Conservation (phyloP, 306 rosid species). For the Coriaria nepalensis region DNA sequence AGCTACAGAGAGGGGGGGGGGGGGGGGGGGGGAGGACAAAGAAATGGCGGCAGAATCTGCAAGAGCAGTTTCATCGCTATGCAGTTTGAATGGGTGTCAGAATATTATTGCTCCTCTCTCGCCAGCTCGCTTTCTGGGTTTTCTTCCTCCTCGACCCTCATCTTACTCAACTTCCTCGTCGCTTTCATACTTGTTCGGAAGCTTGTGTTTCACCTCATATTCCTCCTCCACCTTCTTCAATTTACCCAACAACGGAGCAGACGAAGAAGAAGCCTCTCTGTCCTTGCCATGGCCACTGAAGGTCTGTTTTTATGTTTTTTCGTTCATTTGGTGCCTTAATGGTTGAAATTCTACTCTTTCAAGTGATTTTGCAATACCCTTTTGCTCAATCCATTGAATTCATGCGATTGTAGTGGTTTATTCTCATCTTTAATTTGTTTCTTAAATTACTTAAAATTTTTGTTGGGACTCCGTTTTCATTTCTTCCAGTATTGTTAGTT, state of each 20-base stretch:
- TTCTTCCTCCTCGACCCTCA: conserved; percentile 30
- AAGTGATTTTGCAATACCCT: background rate
- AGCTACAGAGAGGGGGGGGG: background rate
- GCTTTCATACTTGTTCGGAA: conserved; percentile 40
- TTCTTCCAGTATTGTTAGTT: no score
- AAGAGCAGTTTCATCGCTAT: conserved; percentile 31
- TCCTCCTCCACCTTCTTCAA: conserved; percentile 16
- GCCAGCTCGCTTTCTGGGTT: conserved; percentile 30
- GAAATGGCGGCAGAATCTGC: conserved; percentile 62
- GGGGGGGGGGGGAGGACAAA: background rate
- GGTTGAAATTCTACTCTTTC: no score
- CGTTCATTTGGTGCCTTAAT: background rate
- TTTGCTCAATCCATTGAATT: no score
- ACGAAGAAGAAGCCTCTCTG: conserved; percentile 48
- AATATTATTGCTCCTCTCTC: conserved; percentile 32
- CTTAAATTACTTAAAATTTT: no score
- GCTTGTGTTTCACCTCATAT: conserved; percentile 20
- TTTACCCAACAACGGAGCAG: conserved; percentile 24
- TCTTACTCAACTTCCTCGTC: conserved; percentile 37
- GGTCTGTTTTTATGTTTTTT: conserved; percentile 27
- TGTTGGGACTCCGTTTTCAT: no score
- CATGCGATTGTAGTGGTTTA: no score
- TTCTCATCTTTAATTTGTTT: no score
- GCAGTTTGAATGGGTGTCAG: conserved; percentile 48
- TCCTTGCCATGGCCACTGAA: conserved; percentile 67